Evolutionary conservation across 139 green algal genomes (phyloP).

Genomic region (Coelastrella sp.): DNA sequence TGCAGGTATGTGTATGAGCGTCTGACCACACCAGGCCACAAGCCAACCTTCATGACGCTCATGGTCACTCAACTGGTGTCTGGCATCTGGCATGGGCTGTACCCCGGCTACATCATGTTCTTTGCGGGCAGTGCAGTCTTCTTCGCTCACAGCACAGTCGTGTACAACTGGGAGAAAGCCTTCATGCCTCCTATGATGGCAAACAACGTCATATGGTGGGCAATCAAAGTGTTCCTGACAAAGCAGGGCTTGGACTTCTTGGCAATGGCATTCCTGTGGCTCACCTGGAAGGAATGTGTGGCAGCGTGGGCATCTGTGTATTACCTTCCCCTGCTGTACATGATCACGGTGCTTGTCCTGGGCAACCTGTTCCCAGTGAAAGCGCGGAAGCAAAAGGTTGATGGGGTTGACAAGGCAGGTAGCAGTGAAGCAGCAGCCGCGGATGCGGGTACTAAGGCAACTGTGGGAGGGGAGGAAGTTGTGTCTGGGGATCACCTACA

Average conservation of each 20-base stretch:
- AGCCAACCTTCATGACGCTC: constrained; percentile 75
- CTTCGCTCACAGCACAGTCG: constrained; percentile 48
- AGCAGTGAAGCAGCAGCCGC: not conserved
- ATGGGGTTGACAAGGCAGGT: not conserved
- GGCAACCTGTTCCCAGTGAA: constrained; percentile 35
- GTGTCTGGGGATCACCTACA: constrained; percentile 14
- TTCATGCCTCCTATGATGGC: constrained; percentile 23
- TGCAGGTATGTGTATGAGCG: constrained; percentile 89
- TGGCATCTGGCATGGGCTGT: constrained; percentile 87
- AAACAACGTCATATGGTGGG: constrained; percentile 26
- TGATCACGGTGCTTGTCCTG: constrained; percentile 38
- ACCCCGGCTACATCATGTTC: constrained; percentile 55
- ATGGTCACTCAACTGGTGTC: constrained; percentile 83
- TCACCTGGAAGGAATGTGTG: constrained; percentile 32
- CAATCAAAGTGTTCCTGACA: constrained; percentile 56
- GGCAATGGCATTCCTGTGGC: constrained; percentile 56
- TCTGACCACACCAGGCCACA: constrained; percentile 63
- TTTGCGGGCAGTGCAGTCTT: constrained; percentile 47
- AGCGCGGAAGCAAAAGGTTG: not conserved
- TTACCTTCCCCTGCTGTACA: constrained; percentile 54
- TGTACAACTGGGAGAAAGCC: constrained; percentile 46
- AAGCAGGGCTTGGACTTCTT: constrained; percentile 61
- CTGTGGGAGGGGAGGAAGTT: not conserved
- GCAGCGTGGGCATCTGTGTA: constrained; percentile 46
- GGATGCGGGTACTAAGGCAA: not conserved